Evolutionary conservation across 306 rosid species (phyloP), one percentile per base, ranked within the genome.

Genomic region (Dryas alaskensis): DNA sequence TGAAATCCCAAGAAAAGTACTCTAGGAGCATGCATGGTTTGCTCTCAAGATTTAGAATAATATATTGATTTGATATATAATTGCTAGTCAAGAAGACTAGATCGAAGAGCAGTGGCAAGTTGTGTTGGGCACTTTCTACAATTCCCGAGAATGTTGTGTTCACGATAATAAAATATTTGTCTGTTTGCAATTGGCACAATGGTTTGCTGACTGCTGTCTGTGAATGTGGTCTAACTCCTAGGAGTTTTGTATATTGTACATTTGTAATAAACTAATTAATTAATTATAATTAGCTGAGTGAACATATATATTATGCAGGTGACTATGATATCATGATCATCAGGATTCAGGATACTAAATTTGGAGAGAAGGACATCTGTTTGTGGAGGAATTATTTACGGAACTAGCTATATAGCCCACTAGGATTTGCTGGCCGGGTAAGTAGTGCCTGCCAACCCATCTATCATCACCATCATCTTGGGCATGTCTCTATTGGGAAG

Each of bases 71-170:
- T 60, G 10, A 54, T 57, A 71, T 65, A 65, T 19, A 65, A 57
- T 44, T 54, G 16, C 45, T 60, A 25, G 75, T 57, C 75, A 57
- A 57, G 75, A 71, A 46, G 45, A 31, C 37, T 31, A 44, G 76
- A 72, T 47, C 37, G 42, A 60, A 75, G 64, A 79, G 73, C 25
- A 72, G 61, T 43, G 69, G 17, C 78, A 84, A 71, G 76, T 85
- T 72, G 79, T 78, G 78, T 13, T 73, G 73, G 48, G 76, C 81
- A 84, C 17, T 82, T 73, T 37, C 73, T 42, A 59, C 96, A 84
- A 90, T 90, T 90, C 84, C 92, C 96, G 46, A 90, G 72, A 78
- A 67, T 65, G 69, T 85, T 70, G 57, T 70, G 66, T 80, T 80
- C 89, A 85, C 85, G 89, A 85, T 82, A 81, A 31, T 31, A 66